Conservation (phyloP, 2,329 filamentous ascomycete species). For the Stylonectria norvegica region DNA sequence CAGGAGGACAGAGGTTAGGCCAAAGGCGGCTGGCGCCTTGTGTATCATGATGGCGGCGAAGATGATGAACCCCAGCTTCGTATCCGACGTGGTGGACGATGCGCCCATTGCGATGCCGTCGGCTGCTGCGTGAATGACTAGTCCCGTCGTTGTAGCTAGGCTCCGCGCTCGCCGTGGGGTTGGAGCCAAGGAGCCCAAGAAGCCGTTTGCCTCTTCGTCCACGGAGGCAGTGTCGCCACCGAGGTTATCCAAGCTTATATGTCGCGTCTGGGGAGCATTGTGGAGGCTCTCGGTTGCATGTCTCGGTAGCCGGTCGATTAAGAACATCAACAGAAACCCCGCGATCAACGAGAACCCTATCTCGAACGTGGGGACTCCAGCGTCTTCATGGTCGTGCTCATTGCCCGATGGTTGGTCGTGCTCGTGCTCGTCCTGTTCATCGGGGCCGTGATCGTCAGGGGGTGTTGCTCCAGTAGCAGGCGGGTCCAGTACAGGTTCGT, state of each 20-base stretch:
- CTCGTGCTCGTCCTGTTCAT: conserved; percentile 9
- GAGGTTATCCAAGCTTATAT: conserved; percentile 85
- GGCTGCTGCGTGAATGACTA: conserved; percentile 94
- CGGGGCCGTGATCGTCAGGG: conserved; percentile 8
- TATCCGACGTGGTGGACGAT: conserved; percentile 70
- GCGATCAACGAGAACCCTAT: conserved; percentile 83
- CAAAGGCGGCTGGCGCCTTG: conserved; percentile 94
- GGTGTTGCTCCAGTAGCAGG: not conserved
- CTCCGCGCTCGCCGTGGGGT: conserved; percentile 58
- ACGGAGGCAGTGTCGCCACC: conserved; percentile 49
- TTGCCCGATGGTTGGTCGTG: no score
- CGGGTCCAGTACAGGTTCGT: not conserved
- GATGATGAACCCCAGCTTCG: conserved; percentile 81
- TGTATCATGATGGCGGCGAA: conserved; percentile 97
- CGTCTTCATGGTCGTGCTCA: conserved; percentile 33
- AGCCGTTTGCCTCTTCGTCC: conserved; percentile 56
- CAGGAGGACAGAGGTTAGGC: conserved; percentile 82
- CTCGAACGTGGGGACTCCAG: conserved; percentile 63
- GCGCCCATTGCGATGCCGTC: conserved; percentile 96
- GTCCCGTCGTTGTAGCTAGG: conserved; percentile 81
- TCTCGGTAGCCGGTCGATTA: conserved; percentile 81
- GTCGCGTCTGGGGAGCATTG: conserved; percentile 65
- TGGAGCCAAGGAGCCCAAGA: conserved; percentile 56
- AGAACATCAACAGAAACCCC: conserved; percentile 95
- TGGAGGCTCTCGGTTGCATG: conserved; percentile 66